Conservation (phyloP, 2,329 filamentous ascomycete species). For the Hypoxylon sp. region DNA sequence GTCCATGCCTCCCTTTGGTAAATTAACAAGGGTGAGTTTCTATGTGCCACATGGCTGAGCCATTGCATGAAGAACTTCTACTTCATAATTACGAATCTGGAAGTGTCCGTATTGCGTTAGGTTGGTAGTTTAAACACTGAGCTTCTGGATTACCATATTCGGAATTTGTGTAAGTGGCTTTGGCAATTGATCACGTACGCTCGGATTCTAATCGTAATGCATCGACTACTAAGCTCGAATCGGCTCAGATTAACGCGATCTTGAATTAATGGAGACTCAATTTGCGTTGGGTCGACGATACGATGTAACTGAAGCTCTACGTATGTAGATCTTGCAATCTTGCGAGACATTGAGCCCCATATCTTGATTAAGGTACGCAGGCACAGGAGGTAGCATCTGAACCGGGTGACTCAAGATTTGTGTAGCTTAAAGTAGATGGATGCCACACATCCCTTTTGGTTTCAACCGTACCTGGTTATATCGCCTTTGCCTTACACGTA, state of each 20-base stretch:
- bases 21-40: slow-evolving; percentile 30
- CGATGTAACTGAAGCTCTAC: slow-evolving; percentile 18
- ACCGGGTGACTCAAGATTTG: slow-evolving; percentile 17
- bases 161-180: background rate
- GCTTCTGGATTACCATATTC: slow-evolving; percentile 2
- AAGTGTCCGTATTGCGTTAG: background rate
- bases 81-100: background rate
- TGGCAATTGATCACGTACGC: background rate
- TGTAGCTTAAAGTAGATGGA: slow-evolving; percentile 18
- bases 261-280: slow-evolving; percentile 27
- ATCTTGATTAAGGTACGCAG: slow-evolving; percentile 16
- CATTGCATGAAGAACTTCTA: slow-evolving; percentile 4
- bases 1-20: slow-evolving; percentile 37
- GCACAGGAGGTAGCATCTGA: slow-evolving; percentile 18
- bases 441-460: slow-evolving; percentile 31
- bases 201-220: background rate
- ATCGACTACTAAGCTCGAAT: slow-evolving; percentile 2
- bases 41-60: slow-evolving; percentile 37
- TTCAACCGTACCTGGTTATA: slow-evolving; percentile 26
- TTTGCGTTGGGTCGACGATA: slow-evolving; percentile 17
- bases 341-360: slow-evolving; percentile 12
- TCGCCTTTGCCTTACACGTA: slow-evolving; percentile 22
- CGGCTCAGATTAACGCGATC: slow-evolving; percentile 9
- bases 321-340: slow-evolving; percentile 28
- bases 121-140: background rate